Conservation (phyloP, 1,139 yeast species). For the Candida neerlandica region DNA sequence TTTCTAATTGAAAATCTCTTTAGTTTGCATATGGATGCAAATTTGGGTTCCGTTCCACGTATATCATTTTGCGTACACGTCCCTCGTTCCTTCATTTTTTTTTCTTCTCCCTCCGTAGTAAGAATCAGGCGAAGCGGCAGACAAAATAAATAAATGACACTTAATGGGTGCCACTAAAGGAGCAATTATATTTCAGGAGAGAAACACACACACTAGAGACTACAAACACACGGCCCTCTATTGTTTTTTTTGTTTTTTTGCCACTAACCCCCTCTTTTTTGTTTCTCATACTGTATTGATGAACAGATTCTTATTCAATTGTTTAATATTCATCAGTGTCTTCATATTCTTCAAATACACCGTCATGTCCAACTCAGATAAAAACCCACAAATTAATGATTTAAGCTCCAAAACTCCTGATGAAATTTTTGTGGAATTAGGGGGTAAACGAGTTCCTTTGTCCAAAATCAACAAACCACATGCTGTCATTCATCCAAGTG, state of each 20-base stretch:
- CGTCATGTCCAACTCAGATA: conserved; percentile 7
- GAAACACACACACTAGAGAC: no score
- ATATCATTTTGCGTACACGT: no score
- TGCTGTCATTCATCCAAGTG: conserved; percentile 33
- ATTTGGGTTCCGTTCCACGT: no score
- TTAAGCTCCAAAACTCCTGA: conserved; percentile 20
- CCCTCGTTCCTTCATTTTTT: no score
- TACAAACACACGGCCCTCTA: not conserved
- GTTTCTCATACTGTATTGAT: conserved; percentile 7
- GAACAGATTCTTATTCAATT: conserved; percentile 15
- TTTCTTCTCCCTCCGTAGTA: no score
- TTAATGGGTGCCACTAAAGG: not conserved
- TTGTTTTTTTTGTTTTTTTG: not conserved
- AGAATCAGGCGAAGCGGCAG: no score
- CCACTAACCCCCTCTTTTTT: not conserved
- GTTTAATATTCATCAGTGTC: conserved; percentile 12
- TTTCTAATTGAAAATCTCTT: not conserved
- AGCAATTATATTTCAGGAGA: not conserved
- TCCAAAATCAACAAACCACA: conserved; percentile 45
- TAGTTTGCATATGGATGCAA: no score
- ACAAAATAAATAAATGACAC: no score
- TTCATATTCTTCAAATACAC: conserved; percentile 12
- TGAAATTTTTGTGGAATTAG: conserved; percentile 35
- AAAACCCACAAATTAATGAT: conserved; percentile 16
- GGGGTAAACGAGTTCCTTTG: conserved; percentile 42